Percentiles rank a stretch among this genome's conserved stretches.
Conservation (phyloP, 2,329 filamentous ascomycete species). For the Xylaria sp. region DNA sequence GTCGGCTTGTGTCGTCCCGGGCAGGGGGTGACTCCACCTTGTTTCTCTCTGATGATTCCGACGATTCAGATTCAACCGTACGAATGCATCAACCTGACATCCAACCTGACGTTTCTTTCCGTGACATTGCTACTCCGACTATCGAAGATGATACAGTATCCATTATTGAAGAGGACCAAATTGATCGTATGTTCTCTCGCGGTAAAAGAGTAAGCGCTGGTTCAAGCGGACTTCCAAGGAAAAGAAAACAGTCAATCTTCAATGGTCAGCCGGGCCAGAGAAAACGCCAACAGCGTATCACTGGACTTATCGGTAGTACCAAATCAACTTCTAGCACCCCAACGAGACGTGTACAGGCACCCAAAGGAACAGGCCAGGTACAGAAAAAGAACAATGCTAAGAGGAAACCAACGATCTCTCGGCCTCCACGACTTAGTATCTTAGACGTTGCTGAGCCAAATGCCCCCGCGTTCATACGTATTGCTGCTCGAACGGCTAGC, state of each 20-base stretch:
- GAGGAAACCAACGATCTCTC: conserved; percentile 17
- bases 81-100: conserved; percentile 37
- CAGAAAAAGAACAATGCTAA: conserved; percentile 28
- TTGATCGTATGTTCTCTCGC: conserved; percentile 62
- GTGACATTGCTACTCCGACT: conserved; percentile 31
- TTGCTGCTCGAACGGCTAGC: conserved; percentile 68
- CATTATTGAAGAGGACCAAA: conserved; percentile 61
- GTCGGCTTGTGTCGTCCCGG: conserved; percentile 50
- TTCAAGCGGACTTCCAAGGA: conserved; percentile 41
- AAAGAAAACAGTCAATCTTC: conserved; percentile 50
- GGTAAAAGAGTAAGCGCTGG: conserved; percentile 54
- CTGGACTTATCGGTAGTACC: conserved; percentile 41
- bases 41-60: conserved; percentile 58
- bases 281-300: conserved; percentile 49
- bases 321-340: conserved; percentile 35
- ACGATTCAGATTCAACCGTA: conserved; percentile 51
- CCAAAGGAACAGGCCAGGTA: conserved; percentile 23
- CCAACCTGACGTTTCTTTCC: conserved; percentile 26
- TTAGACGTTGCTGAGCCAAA: conserved; percentile 65
- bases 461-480: conserved; percentile 67
- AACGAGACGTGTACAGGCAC: not conserved
- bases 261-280: conserved; percentile 42
- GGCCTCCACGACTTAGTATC: conserved; percentile 65
- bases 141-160: conserved; percentile 53
- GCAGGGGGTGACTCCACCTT: conserved; percentile 48